Conservation (phyloP, 352 stramenopile species). For the Pseudoperonospora humuli region DNA sequence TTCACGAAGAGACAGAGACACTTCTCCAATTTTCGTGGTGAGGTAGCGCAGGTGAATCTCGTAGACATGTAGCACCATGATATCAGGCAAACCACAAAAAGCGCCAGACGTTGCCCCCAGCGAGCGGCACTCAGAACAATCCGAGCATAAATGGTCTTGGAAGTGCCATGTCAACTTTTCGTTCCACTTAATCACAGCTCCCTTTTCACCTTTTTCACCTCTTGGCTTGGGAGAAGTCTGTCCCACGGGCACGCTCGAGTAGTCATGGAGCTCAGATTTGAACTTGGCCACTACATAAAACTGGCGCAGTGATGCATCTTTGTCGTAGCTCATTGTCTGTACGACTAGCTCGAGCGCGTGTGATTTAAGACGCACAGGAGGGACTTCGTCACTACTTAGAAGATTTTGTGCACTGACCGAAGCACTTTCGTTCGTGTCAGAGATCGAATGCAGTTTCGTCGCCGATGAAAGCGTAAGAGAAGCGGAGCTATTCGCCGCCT, state of each 20-base stretch:
- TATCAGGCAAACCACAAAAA: conserved; percentile 69
- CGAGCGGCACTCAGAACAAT: conserved; percentile 59
- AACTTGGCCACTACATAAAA: conserved; percentile 85
- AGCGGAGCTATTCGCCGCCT: conserved; percentile 2
- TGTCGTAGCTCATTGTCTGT: conserved; percentile 67
- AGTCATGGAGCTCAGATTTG: conserved; percentile 76
- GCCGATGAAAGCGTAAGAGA: conserved; percentile 3
- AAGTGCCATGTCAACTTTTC: conserved; percentile 75
- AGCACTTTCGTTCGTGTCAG: conserved; percentile 16
- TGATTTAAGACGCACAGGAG: conserved; percentile 42
- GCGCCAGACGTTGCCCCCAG: conserved; percentile 49
- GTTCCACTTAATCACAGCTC: conserved; percentile 58
- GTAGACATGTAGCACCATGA: conserved; percentile 78
- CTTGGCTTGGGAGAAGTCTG: conserved; percentile 63
- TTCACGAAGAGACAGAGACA: conserved; percentile 65
- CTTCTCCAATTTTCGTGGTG: conserved; percentile 78
- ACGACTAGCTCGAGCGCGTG: conserved; percentile 56
- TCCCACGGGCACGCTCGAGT: conserved; percentile 59
- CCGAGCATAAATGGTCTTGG: conserved; percentile 60
- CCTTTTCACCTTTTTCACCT: conserved; percentile 47
- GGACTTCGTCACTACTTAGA: conserved; percentile 11
- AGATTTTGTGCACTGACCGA: conserved; percentile 22
- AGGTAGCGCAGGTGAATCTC: conserved; percentile 78
- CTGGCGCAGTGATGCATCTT: conserved; percentile 64
- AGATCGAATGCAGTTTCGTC: conserved; percentile 14